Base-by-base conservation (phyloP, 768 basidiomycete genomes). In the Tylopilus balloui region DNA sequence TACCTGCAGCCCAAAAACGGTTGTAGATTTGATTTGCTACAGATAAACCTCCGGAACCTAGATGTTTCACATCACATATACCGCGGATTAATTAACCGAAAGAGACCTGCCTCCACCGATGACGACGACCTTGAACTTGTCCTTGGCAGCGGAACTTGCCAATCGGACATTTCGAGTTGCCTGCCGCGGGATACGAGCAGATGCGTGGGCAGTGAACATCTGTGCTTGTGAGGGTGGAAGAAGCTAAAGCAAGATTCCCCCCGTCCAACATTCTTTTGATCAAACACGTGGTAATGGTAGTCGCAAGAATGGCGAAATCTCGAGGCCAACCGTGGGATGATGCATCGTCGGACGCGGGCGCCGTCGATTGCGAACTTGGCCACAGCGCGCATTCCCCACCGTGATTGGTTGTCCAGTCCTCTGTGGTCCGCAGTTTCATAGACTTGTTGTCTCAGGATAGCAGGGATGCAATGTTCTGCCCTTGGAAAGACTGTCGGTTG, bases 11-110 rank as follows among this genome's bases (percentile, higher is more conserved):
- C 54, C 77, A 76, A 66, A 96, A 92, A 25, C 84, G 77, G 58
- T 91, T 73, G 65, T 85, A 89, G 39, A 98, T 81, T 69, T 97
- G 93, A 56, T 88, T 85, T 31, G 94, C 92, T 29, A 86, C 86
- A 34, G 83, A 78, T 37, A 96, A 66, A 31, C 93, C 93, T 44
- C 78, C 91, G 23, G 82, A 82, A 41, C 92, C 92, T 94, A 63
- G 21, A 34, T 43, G 25, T 15, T 40, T 53, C 28, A 13, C 36
- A 31, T 50, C 48, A 20, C 51, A 38, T 48, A 48, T 44, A 48
- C 24, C 31, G 27, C 27, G 23, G 24, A 45, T 40, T 46, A 5
- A 24, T 36, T 3, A n/a, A 44, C 36, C 28, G 10, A 24, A 34
- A 48, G 40, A 27, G 13, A 29, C 79, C 57, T 61, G 84, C 95